phyloP scores from a whole-genome alignment of 371 early-diverging fungal species.

The Saksenaea vasiformis region DNA sequence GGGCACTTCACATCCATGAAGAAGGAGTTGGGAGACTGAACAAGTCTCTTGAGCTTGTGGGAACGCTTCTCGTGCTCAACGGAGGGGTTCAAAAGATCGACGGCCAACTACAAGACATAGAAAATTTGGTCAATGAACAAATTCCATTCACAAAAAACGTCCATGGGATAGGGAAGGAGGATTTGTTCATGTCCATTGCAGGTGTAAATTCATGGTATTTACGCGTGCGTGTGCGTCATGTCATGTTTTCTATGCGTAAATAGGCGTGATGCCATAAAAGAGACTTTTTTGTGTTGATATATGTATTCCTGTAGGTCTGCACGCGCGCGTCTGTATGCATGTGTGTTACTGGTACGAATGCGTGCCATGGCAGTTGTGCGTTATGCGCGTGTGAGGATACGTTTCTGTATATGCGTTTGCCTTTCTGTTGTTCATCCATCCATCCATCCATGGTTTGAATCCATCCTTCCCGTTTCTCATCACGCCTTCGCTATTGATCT shows the following conservation, averaged over 20 bases:
- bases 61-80: slow-evolving; percentile 88
- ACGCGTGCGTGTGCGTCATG: no score
- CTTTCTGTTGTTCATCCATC: not conserved
- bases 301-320: not conserved
- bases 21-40: slow-evolving; percentile 98
- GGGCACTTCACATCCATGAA: slow-evolving; percentile 99
- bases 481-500: not conserved
- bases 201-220: no score
- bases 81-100: slow-evolving; percentile 98
- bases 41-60: slow-evolving; percentile 99
- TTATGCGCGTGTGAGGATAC: not conserved
- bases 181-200: not conserved
- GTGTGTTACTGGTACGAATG: not conserved
- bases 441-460: not conserved
- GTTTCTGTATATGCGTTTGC: not conserved
- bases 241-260: not conserved
- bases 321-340: not conserved
- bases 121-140: not conserved
- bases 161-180: not conserved
- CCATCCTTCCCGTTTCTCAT: not conserved
- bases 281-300: not conserved
- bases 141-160: not conserved
- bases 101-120: slow-evolving; percentile 75
- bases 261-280: not conserved
- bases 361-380: not conserved